These are phyloP conservation scores for Chlamydomonas incerta DNA, from an alignment of 139 green algal genomes.

Conservation along the genomic window DNA sequence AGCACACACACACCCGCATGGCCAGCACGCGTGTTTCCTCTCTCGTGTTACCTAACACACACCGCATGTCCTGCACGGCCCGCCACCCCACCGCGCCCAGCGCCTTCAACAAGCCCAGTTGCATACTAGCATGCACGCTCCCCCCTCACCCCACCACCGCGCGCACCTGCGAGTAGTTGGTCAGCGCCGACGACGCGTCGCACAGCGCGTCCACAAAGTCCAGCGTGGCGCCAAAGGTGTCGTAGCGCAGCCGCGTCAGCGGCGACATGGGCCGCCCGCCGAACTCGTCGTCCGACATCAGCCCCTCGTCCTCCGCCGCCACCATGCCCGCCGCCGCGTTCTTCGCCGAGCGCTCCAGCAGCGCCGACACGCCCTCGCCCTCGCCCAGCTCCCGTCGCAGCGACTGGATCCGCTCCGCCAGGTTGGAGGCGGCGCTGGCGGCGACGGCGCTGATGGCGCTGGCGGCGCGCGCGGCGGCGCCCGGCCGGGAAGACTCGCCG, in stretches of 20 bases:
- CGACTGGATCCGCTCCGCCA: constrained; percentile 18
- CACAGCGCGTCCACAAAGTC: constrained; percentile 97
- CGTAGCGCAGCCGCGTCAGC: constrained; percentile 70
- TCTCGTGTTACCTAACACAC: no score
- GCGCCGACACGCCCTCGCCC: constrained; percentile 73
- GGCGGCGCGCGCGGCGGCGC: not conserved
- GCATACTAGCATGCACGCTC: no score
- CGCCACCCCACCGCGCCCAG: no score
- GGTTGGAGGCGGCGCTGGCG: not conserved
- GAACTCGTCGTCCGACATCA: constrained; percentile 52
- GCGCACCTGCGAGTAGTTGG: constrained; percentile 69
- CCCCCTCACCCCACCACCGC: no score
- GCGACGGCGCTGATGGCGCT: not conserved
- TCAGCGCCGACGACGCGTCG: constrained; percentile 83
- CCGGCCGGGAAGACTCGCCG: not conserved
- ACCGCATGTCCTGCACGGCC: no score
- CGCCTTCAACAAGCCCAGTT: no score
- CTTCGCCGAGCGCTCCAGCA: constrained; percentile 51
- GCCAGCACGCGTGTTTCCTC: no score
- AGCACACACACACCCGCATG: no score
- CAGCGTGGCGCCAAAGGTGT: constrained; percentile 93
- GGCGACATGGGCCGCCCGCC: constrained; percentile 64
- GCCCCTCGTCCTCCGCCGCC: constrained; percentile 7
- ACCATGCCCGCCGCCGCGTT: not conserved
- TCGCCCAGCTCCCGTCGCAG: constrained; percentile 68